Percentiles rank a stretch among this genome's conserved stretches.
These are phyloP conservation scores for Lithospermum erythrorhizon DNA, from an alignment of 257 asterid genomes.

Conservation along the genomic window DNA sequence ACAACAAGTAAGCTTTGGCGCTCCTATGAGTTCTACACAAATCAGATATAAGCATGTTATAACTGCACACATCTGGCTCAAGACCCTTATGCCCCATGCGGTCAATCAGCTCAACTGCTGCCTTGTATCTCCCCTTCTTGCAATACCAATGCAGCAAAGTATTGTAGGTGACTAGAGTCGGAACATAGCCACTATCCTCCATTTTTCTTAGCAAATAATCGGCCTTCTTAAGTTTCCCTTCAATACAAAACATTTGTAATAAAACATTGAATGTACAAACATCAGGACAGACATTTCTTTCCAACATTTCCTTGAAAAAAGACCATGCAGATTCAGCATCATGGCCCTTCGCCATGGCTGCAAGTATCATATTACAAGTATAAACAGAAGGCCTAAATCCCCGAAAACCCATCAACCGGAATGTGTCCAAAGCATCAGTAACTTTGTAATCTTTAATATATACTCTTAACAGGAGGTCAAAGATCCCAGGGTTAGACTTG, in stretches of 20 bases:
- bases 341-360: slow-evolving; percentile 33
- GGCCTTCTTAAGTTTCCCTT: slow-evolving; percentile 66
- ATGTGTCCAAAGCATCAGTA: slow-evolving; percentile 44
- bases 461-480: slow-evolving; percentile 73
- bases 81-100: slow-evolving; percentile 66
- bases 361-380: slow-evolving; percentile 73
- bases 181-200: slow-evolving; percentile 91
- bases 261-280: slow-evolving; percentile 63
- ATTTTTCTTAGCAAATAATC: slow-evolving; percentile 50
- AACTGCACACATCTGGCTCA: slow-evolving; percentile 65
- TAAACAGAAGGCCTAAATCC: slow-evolving; percentile 59
- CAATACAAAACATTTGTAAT: slow-evolving; percentile 54
- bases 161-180: slow-evolving; percentile 69
- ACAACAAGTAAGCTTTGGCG: slow-evolving; percentile 62
- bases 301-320: slow-evolving; percentile 65
- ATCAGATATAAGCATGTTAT: slow-evolving; percentile 64
- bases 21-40: slow-evolving; percentile 56
- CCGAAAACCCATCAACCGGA: slow-evolving; percentile 50
- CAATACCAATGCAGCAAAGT: slow-evolving; percentile 74
- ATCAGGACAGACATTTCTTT: slow-evolving; percentile 46
- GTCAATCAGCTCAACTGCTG: slow-evolving; percentile 59
- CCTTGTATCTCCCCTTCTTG: slow-evolving; percentile 66
- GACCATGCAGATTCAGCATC: slow-evolving; percentile 48
- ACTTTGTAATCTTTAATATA: slow-evolving; percentile 38
- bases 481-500: slow-evolving; percentile 82